Conservation (phyloP, 106 monocot species). For the Dendrobium officinale region DNA sequence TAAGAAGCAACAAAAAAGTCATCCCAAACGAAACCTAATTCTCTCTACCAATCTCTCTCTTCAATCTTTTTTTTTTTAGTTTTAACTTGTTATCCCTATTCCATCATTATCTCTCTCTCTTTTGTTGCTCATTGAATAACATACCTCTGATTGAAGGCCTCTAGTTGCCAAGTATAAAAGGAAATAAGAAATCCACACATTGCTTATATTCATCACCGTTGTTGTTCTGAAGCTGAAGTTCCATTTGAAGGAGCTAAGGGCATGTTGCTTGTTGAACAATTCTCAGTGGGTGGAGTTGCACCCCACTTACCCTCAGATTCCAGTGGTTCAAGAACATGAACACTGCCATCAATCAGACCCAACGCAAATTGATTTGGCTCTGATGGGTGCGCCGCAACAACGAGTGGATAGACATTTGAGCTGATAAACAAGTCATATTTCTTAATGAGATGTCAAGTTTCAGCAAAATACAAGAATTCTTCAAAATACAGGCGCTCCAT, state of each 20-base stretch:
- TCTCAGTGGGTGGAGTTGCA: conserved; percentile 44
- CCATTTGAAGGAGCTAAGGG: conserved; percentile 2
- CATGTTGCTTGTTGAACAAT: background rate
- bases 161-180: background rate
- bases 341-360: conserved; percentile 74
- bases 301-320: conserved; percentile 95
- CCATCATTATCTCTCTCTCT: background rate
- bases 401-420: conserved; percentile 45
- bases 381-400: conserved; percentile 76
- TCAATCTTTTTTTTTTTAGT: background rate
- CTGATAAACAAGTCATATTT: conserved; percentile 14
- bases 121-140: background rate
- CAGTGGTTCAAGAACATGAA: conserved; percentile 74
- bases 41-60: background rate
- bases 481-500: background rate
- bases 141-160: conserved; percentile 3
- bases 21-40: no score
- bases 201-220: background rate
- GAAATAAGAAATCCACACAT: background rate
- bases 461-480: background rate
- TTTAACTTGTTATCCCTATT: background rate
- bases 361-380: conserved; percentile 80
- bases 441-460: background rate
- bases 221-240: conserved; percentile 4
- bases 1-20: no score